Conservation (phyloP, 805 yeast genomes). For the Candida incommunis region DNA sequence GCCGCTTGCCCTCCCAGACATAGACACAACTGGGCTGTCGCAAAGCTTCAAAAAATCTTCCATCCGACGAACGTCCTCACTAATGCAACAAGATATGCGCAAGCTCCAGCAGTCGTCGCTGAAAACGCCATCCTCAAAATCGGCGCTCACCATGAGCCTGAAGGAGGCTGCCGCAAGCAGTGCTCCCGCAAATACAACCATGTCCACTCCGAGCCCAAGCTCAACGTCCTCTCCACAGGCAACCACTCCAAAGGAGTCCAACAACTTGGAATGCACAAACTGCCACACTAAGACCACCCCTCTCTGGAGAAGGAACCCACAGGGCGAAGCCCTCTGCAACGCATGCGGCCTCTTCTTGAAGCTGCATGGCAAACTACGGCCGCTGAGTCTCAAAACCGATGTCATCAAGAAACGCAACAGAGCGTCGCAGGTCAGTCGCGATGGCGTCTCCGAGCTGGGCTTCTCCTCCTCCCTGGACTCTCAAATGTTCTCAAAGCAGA, state of each 20-base stretch:
- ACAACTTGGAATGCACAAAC: constrained; percentile 47
- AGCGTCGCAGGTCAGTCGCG: neutral
- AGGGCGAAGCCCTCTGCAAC: constrained; percentile 88
- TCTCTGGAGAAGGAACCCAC: constrained; percentile 86
- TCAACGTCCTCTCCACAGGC: neutral
- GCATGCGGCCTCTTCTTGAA: constrained; percentile 93
- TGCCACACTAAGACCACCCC: constrained; percentile 92
- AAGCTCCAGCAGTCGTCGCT: neutral
- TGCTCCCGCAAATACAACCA: too few species aligned
- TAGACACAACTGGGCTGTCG: neutral
- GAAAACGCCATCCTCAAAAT: neutral
- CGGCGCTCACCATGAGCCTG: neutral
- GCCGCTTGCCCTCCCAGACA: neutral
- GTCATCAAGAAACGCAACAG: constrained; percentile 81
- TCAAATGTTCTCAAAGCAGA: neutral
- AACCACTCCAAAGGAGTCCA: neutral
- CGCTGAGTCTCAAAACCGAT: constrained; percentile 84
- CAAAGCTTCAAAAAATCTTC: neutral
- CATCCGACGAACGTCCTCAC: neutral
- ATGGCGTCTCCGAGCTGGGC: neutral
- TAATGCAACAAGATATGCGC: neutral
- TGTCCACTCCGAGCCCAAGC: neutral
- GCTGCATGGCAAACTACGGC: constrained; percentile 90
- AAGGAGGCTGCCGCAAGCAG: neutral
- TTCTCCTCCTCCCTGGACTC: neutral